A percentile compares a stretch with the other conserved stretches of the same genome.
These are phyloP conservation scores for Bathelium albidoporum DNA, from an alignment of 495 filamentous ascomycete genomes.

Conservation along the genomic window DNA sequence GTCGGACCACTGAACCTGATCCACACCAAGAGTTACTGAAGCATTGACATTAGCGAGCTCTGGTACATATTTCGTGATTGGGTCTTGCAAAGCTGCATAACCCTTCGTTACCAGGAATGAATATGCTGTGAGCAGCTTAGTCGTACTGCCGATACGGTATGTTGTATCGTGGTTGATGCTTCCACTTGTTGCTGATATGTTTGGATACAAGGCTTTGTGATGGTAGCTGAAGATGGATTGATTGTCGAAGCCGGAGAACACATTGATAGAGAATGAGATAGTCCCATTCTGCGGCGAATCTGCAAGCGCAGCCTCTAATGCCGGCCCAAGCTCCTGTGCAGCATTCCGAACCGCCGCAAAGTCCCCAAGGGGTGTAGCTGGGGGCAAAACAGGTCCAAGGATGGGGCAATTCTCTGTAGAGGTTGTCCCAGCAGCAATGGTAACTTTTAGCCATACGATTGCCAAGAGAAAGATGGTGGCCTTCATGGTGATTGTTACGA, in stretches of 20 bases:
- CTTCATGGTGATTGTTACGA: too few species aligned
- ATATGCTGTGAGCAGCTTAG: conserved; percentile 7
- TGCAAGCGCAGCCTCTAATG: neutral
- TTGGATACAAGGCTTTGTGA: neutral
- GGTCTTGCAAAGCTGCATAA: neutral
- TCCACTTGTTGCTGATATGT: neutral
- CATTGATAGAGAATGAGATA: neutral
- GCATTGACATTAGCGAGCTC: neutral
- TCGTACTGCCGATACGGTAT: conserved; percentile 8
- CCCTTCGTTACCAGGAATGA: neutral
- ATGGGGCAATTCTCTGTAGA: neutral
- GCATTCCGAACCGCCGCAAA: neutral
- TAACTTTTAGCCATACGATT: too few species aligned
- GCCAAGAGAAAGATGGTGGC: neutral
- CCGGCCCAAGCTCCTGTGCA: neutral
- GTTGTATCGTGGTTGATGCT: neutral
- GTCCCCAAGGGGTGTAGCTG: neutral
- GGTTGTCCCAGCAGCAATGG: neutral
- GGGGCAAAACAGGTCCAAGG: neutral
- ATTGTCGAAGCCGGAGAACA: neutral
- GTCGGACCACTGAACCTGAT: conserved; percentile 8
- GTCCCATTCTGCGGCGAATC: neutral
- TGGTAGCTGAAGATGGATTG: neutral
- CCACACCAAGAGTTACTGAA: neutral
- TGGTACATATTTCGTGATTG: conserved; percentile 1